Conservation (phyloP, 345 rosid genomes). For the Fremontodendron californicum region DNA sequence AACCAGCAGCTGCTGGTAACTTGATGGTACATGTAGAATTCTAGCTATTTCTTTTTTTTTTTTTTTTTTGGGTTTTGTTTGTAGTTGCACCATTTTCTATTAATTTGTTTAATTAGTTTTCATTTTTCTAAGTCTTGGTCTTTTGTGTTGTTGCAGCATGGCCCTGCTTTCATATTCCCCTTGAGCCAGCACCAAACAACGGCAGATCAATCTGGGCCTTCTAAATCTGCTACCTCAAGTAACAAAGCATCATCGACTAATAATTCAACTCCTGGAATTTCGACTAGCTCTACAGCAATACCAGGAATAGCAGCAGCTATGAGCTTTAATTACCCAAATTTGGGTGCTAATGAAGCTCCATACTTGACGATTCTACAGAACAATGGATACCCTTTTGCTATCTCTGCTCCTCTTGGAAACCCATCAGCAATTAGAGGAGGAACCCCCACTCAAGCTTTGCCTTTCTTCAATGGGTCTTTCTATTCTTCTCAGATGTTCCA, state of each 20-base stretch:
- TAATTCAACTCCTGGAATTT: constrained; percentile 25
- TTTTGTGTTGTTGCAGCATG: constrained; percentile 34
- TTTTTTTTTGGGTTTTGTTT: neutral
- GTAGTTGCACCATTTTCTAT: neutral
- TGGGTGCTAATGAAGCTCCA: constrained; percentile 39
- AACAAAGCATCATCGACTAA: constrained; percentile 25
- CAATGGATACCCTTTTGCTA: constrained; percentile 40
- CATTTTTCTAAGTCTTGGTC: neutral
- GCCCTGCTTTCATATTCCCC: constrained; percentile 44
- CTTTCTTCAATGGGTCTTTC: constrained; percentile 46
- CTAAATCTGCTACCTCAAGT: constrained; percentile 26
- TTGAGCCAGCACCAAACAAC: constrained; percentile 36
- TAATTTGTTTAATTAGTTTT: neutral
- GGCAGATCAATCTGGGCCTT: constrained; percentile 27
- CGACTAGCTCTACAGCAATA: constrained; percentile 18
- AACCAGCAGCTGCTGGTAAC: constrained; percentile 32
- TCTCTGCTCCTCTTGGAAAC: constrained; percentile 31
- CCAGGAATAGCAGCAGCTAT: constrained; percentile 31
- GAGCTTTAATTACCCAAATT: constrained; percentile 42
- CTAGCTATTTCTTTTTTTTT: too few species aligned
- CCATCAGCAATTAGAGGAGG: constrained; percentile 37
- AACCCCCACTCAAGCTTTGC: constrained; percentile 35
- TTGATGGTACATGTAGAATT: constrained; percentile 33
- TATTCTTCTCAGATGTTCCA: constrained; percentile 52
- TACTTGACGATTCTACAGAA: constrained; percentile 41